Evolutionary conservation across 2,329 filamentous ascomycete species (phyloP).

Genomic region (Penicillium sp.): DNA sequence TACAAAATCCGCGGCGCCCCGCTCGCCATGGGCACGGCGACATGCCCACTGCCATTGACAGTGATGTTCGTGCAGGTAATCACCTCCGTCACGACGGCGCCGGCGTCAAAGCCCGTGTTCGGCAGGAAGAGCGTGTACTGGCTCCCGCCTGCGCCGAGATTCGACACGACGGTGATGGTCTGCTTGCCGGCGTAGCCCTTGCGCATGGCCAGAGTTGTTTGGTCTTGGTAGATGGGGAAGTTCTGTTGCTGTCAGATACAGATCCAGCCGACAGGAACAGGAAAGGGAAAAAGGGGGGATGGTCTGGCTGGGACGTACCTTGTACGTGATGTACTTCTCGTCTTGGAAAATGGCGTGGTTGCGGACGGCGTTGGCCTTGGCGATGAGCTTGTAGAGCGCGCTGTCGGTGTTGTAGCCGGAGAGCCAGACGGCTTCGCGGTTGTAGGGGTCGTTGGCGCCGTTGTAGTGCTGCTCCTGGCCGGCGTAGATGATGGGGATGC

Average conservation of each 20-base stretch:
- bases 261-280: background rate
- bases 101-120: conserved; percentile 26
- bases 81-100: conserved; percentile 27
- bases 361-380: conserved; percentile 51
- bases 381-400: conserved; percentile 52
- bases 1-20: conserved; percentile 46
- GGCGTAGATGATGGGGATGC: conserved; percentile 64
- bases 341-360: conserved; percentile 42
- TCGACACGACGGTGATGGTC: conserved; percentile 43
- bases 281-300: too few species aligned
- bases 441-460: conserved; percentile 48
- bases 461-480: conserved; percentile 63
- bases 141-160: conserved; percentile 36
- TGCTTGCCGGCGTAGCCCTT: conserved; percentile 42
- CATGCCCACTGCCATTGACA: conserved; percentile 43
- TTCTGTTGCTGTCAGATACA: conserved; percentile 21
- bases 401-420: conserved; percentile 48
- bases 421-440: conserved; percentile 58
- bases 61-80: conserved; percentile 44
- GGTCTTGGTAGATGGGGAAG: conserved; percentile 45
- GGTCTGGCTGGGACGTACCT: conserved; percentile 21
- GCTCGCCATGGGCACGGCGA: conserved; percentile 44
- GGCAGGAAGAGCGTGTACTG: conserved; percentile 27
- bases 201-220: conserved; percentile 45
- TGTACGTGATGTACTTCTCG: conserved; percentile 41